A percentile compares a stretch with the other conserved stretches of the same genome.
Conservation (phyloP, 2,329 filamentous ascomycete species). For the Neofusicoccum ribis region DNA sequence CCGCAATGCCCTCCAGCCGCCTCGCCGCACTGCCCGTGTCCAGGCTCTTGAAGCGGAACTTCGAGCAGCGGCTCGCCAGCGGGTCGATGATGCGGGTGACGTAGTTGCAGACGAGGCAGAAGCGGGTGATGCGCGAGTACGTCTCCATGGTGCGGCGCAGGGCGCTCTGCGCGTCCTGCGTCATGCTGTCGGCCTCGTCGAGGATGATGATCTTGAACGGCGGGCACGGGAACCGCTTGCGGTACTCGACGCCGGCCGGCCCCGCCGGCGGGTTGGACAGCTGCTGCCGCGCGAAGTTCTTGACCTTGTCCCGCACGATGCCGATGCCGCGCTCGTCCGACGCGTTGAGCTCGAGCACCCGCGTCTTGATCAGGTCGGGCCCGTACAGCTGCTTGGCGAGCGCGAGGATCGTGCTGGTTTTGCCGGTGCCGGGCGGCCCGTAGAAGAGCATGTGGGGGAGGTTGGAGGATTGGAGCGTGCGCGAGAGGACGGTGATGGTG, state of each 20-base stretch:
- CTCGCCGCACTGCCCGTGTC: slow-evolving; percentile 81
- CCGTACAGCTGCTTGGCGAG: slow-evolving; percentile 97
- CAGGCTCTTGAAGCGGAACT: slow-evolving; percentile 96
- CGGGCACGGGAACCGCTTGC: slow-evolving; percentile 79
- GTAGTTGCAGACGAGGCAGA: slow-evolving; percentile 98
- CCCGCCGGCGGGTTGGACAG: slow-evolving; percentile 73
- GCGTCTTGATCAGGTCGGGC: slow-evolving; percentile 85
- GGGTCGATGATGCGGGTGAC: slow-evolving; percentile 98
- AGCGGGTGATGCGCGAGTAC: slow-evolving; percentile 92
- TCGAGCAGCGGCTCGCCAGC: slow-evolving; percentile 86
- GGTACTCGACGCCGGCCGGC: slow-evolving; percentile 62
- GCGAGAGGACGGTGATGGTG: slow-evolving; percentile 86
- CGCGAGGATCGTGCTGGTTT: slow-evolving; percentile 96
- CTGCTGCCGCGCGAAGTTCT: slow-evolving; percentile 95
- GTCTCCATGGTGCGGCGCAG: slow-evolving; percentile 97
- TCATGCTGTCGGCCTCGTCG: slow-evolving; percentile 98
- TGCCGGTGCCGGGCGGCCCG: slow-evolving; percentile 93
- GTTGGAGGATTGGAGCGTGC: slow-evolving; percentile 94
- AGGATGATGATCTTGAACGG: slow-evolving; percentile 99
- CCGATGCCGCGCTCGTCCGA: slow-evolving; percentile 97
- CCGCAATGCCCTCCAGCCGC: slow-evolving; percentile 79
- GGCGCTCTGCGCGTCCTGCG: slow-evolving; percentile 93
- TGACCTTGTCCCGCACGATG: slow-evolving; percentile 97
- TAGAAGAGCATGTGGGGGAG: slow-evolving; percentile 99
- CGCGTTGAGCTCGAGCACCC: slow-evolving; percentile 98